Conservation (phyloP, 2,329 filamentous ascomycete species). For the Cladophialophora psammophila region DNA sequence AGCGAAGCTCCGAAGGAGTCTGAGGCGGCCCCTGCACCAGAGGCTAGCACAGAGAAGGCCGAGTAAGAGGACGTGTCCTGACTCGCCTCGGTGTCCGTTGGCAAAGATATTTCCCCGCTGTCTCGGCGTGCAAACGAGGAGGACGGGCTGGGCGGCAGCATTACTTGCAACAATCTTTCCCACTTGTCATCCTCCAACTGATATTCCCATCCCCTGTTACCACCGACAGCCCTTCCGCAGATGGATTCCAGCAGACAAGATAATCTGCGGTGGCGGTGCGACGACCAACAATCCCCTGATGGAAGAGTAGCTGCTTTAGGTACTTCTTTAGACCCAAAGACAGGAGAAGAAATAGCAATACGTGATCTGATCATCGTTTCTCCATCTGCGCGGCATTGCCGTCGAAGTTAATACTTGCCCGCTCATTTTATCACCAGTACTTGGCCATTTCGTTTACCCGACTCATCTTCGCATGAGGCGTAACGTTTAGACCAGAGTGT, state of each 20-base stretch:
- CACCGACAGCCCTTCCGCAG: conserved; percentile 31
- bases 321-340: conserved; percentile 33
- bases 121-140: conserved; percentile 21
- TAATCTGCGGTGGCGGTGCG: conserved; percentile 31
- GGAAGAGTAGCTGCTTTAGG: conserved; percentile 29
- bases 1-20: conserved; percentile 41
- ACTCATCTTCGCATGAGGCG: background rate
- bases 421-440: background rate
- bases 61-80: conserved; percentile 31
- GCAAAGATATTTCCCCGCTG: conserved; percentile 21
- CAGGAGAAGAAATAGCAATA: conserved; percentile 37
- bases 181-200: conserved; percentile 30
- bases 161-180: conserved; percentile 32
- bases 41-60: conserved; percentile 38
- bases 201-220: conserved; percentile 24
- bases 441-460: background rate
- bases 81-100: conserved; percentile 20
- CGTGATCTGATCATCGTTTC: conserved; percentile 30
- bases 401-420: background rate
- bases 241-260: conserved; percentile 29
- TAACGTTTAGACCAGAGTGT: background rate
- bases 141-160: conserved; percentile 26
- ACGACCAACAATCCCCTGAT: conserved; percentile 21
- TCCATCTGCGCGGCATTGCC: background rate
- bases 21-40: conserved; percentile 34